These are phyloP conservation scores for Xerocomus potaroensis DNA, from an alignment of 768 basidiomycete genomes.

Conservation along the genomic window DNA sequence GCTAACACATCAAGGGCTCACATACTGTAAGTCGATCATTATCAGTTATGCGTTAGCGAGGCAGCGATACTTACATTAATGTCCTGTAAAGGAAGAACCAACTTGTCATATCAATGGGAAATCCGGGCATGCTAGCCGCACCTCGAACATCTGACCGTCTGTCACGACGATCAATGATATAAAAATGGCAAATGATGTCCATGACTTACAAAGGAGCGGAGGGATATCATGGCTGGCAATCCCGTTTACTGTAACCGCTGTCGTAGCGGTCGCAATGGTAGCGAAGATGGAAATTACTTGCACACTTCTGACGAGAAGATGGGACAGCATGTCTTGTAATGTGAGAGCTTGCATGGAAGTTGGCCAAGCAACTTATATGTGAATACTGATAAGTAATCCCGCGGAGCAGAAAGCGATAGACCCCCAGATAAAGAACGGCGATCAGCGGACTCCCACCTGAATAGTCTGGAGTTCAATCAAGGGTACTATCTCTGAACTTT, in stretches of 20 bases:
- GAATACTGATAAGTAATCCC: too few species aligned
- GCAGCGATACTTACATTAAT: conserved; percentile 47
- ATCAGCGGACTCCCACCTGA: too few species aligned
- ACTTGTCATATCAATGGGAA: background rate
- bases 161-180: background rate
- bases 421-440: too few species aligned
- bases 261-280: conserved; percentile 5
- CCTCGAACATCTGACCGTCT: conserved; percentile 64
- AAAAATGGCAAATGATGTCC: background rate
- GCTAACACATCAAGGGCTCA: conserved; percentile 16
- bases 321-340: conserved; percentile 18
- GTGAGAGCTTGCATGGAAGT: too few species aligned
- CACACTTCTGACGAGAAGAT: conserved; percentile 1
- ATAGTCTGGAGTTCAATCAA: too few species aligned
- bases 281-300: conserved; percentile 1
- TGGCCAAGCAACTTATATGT: too few species aligned
- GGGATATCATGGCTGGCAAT: conserved; percentile 51
- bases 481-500: too few species aligned
- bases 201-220: conserved; percentile 44
- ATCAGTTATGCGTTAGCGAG: background rate
- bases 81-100: conserved; percentile 38
- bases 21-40: conserved; percentile 30
- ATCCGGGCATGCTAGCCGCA: conserved; percentile 14
- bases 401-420: too few species aligned
- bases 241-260: conserved; percentile 40